phyloP scores from a whole-genome alignment of 345 rosid species.

The Syzygium oleosum region DNA sequence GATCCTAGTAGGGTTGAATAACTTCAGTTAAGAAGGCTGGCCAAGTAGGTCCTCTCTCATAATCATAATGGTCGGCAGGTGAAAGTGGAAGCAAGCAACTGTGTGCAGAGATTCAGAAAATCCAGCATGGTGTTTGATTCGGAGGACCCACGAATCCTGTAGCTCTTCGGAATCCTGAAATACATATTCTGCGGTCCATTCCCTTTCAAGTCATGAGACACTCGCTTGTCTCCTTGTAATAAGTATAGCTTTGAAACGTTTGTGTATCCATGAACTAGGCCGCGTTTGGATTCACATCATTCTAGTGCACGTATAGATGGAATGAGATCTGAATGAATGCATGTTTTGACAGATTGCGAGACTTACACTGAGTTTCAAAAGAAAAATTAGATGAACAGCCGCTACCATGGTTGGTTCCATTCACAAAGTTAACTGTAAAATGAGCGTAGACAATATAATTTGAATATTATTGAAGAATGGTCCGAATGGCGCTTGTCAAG shows the following conservation, averaged over 20 bases:
- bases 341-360: neutral
- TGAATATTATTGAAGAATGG: neutral
- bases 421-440: accelerated
- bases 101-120: neutral
- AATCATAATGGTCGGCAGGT: neutral
- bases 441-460: neutral
- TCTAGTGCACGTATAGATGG: neutral
- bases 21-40: neutral
- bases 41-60: neutral
- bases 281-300: neutral
- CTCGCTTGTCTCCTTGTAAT: neutral
- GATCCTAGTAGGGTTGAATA: neutral
- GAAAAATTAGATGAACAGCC: neutral
- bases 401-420: neutral
- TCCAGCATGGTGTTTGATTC: neutral
- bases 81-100: neutral
- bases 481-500: neutral
- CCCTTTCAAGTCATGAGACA: neutral
- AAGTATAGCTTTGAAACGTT: neutral
- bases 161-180: neutral
- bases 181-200: neutral
- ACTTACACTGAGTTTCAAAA: neutral
- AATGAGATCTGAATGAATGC: neutral
- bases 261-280: neutral
- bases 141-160: neutral